phyloP scores from a whole-genome alignment of 306 rosid species.

The Cucurbita maxima region DNA sequence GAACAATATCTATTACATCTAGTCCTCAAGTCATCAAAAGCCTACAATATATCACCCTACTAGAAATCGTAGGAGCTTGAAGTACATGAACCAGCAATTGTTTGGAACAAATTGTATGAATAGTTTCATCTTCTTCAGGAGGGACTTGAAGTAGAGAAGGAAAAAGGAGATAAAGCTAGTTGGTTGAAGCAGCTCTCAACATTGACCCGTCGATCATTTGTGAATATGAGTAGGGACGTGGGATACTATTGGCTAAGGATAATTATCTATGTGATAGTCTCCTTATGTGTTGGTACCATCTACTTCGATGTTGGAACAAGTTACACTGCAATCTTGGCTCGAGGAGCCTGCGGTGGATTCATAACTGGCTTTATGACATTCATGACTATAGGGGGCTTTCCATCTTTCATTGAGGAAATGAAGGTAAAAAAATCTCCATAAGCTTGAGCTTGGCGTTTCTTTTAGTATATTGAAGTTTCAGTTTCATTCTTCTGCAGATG shows the following conservation, averaged over 20 bases:
- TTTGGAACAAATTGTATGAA: neutral
- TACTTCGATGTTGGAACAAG: slow-evolving; percentile 65
- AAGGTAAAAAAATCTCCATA: slow-evolving; percentile 33
- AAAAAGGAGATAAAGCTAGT: slow-evolving; percentile 54
- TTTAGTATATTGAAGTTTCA: neutral
- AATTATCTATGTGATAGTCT: slow-evolving; percentile 59
- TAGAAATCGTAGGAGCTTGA: too few species aligned
- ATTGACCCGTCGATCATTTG: slow-evolving; percentile 56
- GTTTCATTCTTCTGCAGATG: slow-evolving; percentile 34
- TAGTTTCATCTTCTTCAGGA: slow-evolving; percentile 30
- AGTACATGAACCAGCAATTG: neutral
- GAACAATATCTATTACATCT: too few species aligned
- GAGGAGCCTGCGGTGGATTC: slow-evolving; percentile 92
- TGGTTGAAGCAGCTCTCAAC: slow-evolving; percentile 81
- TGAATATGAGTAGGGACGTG: slow-evolving; percentile 90
- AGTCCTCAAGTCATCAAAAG: too few species aligned
- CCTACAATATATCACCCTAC: too few species aligned
- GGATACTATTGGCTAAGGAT: slow-evolving; percentile 99
- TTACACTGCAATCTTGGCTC: slow-evolving; percentile 82
- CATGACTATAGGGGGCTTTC: slow-evolving; percentile 98
- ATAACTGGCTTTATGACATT: slow-evolving; percentile 95
- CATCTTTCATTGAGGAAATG: slow-evolving; percentile 89
- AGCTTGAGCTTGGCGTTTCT: neutral
- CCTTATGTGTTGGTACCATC: slow-evolving; percentile 86
- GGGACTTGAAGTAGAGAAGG: slow-evolving; percentile 23